Conservation (phyloP, 2,329 filamentous ascomycete species). For the Penicillium italicum region DNA sequence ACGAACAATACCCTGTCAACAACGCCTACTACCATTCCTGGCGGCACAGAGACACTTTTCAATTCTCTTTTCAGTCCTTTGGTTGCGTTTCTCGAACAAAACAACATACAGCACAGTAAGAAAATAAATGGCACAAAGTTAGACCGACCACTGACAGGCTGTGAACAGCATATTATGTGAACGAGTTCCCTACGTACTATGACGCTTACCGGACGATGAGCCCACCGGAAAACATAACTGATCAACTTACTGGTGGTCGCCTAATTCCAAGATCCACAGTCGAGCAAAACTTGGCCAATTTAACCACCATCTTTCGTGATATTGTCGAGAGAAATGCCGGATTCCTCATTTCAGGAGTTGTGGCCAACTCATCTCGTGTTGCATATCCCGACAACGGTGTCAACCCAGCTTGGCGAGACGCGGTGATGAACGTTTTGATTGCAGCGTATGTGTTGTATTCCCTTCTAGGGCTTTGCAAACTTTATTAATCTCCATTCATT, state of each 20-base stretch:
- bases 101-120: slow-evolving; percentile 8
- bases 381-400: slow-evolving; percentile 11
- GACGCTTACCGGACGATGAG: slow-evolving; percentile 75
- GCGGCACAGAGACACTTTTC: neutral
- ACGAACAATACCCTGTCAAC: neutral
- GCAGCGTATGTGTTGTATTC: slow-evolving; percentile 1
- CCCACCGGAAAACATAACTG: slow-evolving; percentile 16
- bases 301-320: slow-evolving; percentile 1
- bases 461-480: accelerated
- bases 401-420: slow-evolving; percentile 13
- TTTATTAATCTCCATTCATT: neutral
- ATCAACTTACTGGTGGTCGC: slow-evolving; percentile 16
- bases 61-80: neutral
- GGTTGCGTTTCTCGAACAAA: neutral
- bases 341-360: slow-evolving; percentile 11
- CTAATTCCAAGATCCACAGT: slow-evolving; percentile 18
- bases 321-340: slow-evolving; percentile 4
- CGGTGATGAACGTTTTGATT: slow-evolving; percentile 6
- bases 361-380: slow-evolving; percentile 10
- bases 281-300: neutral
- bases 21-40: neutral
- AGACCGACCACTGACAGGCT: neutral
- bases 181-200: slow-evolving; percentile 47
- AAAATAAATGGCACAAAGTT: neutral
- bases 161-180: slow-evolving; percentile 8